These are phyloP conservation scores for Rhizophagus clarus DNA, from an alignment of 192 early-diverging fungal species.

Conservation along the genomic window DNA sequence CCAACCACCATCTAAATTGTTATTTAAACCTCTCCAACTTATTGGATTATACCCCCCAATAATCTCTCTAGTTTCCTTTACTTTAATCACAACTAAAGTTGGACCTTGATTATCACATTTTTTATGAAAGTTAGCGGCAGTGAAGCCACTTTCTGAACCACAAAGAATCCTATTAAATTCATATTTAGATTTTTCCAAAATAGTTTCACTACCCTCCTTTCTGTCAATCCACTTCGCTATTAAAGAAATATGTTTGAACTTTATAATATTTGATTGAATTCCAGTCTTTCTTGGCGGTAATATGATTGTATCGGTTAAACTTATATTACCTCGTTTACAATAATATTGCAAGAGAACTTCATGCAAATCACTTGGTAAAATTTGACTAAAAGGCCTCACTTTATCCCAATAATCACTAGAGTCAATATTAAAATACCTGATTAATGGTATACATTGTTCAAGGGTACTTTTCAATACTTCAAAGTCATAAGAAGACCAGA, in stretches of 20 bases:
- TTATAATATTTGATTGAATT: constrained; percentile 24
- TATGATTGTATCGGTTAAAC: not conserved
- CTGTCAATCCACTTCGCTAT: constrained; percentile 14
- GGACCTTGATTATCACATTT: not conserved
- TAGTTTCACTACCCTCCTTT: not conserved
- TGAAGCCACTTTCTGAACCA: not conserved
- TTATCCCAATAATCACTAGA: constrained; percentile 19
- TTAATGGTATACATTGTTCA: constrained; percentile 14
- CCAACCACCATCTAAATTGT: not conserved
- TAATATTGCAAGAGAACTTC: constrained; percentile 23
- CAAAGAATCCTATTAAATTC: constrained; percentile 3
- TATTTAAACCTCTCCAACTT: constrained; percentile 11
- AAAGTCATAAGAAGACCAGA: constrained; percentile 4
- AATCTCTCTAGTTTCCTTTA: not conserved
- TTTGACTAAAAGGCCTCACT: constrained; percentile 24
- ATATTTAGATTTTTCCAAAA: constrained; percentile 4
- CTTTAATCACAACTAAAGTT: constrained; percentile 4
- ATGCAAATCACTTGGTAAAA: constrained; percentile 5
- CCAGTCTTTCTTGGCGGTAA: not conserved
- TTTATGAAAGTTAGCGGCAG: not conserved
- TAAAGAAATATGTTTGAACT: constrained; percentile 6
- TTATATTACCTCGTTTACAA: not conserved
- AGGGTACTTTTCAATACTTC: not conserved
- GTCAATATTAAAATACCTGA: constrained; percentile 21
- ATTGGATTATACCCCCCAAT: constrained; percentile 16